Percentiles rank a stretch among this genome's conserved stretches.
Conservation (phyloP, 169 alveolate genomes). For the Eimeria sp. region DNA sequence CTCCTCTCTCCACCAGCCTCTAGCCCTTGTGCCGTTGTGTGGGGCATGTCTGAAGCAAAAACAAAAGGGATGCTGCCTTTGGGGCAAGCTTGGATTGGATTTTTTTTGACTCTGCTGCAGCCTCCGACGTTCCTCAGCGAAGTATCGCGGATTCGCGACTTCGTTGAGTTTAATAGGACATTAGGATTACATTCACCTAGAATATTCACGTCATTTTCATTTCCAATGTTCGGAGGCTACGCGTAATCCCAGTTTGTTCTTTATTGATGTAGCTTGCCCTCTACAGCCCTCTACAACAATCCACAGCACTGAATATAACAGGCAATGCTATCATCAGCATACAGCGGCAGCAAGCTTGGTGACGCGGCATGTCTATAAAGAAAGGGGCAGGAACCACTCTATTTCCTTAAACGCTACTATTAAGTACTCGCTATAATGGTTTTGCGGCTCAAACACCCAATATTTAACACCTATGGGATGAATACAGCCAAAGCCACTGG, state of each 20-base stretch:
- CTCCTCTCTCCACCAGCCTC: neutral
- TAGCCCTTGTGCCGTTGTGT: neutral
- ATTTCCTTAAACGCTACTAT: neutral
- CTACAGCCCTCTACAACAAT: neutral
- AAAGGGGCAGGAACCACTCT: neutral
- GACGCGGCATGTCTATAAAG: neutral
- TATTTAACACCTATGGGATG: neutral
- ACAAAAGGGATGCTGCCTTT: neutral
- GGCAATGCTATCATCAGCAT: neutral
- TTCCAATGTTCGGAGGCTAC: neutral
- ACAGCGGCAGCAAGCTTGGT: neutral
- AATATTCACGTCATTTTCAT: neutral
- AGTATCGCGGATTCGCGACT: neutral
- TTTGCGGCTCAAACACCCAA: neutral
- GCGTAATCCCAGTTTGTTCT: neutral
- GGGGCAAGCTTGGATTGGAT: neutral
- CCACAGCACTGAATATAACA: no score
- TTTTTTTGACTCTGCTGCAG: neutral
- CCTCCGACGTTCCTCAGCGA: neutral
- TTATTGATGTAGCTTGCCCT: neutral
- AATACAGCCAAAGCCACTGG: conserved; percentile 15
- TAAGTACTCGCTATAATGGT: neutral
- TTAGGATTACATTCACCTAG: neutral
- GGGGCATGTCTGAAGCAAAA: neutral
- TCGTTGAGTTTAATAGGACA: neutral